Evolutionary conservation across 1,284 basidiomycete genomes (phyloP).

Genomic region (Apiotrichum gracile): DNA sequence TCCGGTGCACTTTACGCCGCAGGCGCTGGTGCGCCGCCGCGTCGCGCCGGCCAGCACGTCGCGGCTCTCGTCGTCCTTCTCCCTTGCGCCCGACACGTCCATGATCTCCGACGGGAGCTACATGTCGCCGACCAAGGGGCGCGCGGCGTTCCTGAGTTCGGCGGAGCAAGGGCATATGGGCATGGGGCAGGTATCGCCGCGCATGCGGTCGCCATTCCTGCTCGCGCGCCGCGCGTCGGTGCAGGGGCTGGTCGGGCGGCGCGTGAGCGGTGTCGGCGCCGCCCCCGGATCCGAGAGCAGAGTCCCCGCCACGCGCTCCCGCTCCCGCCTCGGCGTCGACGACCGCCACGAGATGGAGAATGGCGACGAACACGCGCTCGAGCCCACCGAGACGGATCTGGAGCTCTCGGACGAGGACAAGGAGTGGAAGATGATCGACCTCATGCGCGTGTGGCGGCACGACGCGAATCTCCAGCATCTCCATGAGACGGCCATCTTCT

Average conservation of each 20-base stretch:
- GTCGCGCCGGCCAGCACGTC: conserved; percentile 1
- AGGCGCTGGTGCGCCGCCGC: background rate
- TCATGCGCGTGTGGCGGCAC: conserved; percentile 95
- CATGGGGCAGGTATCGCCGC: conserved; percentile 16
- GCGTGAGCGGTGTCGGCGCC: too few species aligned
- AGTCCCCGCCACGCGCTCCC: background rate
- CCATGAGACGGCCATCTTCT: conserved; percentile 95
- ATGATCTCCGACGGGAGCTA: conserved; percentile 4
- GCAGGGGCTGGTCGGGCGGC: background rate
- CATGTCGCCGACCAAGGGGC: conserved; percentile 6
- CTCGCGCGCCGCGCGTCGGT: background rate
- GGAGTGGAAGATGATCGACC: conserved; percentile 76
- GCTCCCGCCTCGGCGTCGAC: conserved; percentile 6
- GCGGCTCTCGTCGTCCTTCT: conserved; percentile 12
- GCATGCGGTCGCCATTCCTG: conserved; percentile 10
- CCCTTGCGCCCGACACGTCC: conserved; percentile 8
- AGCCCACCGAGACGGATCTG: conserved; percentile 54
- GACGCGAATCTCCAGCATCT: conserved; percentile 97
- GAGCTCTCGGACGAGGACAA: conserved; percentile 52
- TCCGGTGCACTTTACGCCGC: conserved; percentile 9
- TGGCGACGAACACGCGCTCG: conserved; percentile 54
- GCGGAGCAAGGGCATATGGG: conserved; percentile 17
- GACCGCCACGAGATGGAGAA: conserved; percentile 2
- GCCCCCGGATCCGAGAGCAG: background rate
- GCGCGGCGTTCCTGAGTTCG: conserved; percentile 8